Percentiles rank a stretch among this genome's conserved stretches.
phyloP scores from a whole-genome alignment of 2,329 filamentous ascomycete species.

The Venturia carpophila region DNA sequence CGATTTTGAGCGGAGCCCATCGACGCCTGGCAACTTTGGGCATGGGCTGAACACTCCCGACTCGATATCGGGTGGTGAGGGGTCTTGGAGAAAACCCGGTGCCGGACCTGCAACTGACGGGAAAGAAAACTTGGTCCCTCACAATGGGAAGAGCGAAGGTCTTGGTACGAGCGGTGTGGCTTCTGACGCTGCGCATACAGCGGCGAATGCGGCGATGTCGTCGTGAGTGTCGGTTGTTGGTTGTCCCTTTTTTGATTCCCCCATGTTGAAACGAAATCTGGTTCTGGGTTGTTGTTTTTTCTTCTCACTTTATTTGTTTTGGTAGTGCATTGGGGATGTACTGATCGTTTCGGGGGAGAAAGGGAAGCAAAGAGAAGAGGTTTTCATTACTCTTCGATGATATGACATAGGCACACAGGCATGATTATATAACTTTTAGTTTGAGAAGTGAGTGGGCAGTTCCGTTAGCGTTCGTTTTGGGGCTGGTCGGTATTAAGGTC shows the following conservation, averaged over 20 bases:
- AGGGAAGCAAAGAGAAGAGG: background rate
- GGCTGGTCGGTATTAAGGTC: background rate
- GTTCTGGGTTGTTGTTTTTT: background rate
- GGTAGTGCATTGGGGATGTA: background rate
- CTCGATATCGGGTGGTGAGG: background rate
- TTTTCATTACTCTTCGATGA: background rate
- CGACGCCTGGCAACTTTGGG: constrained; percentile 1
- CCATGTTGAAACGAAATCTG: background rate
- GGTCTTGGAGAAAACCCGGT: background rate
- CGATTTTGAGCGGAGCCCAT: constrained; percentile 59
- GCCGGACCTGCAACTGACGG: background rate
- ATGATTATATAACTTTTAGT: constrained; percentile 12
- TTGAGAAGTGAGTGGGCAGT: background rate
- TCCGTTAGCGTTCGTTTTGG: background rate
- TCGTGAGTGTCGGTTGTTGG: background rate
- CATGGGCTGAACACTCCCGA: constrained; percentile 3
- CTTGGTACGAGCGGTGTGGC: background rate
- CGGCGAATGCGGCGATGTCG: background rate
- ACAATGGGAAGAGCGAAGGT: background rate
- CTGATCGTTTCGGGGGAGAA: background rate
- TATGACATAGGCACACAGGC: constrained; percentile 3
- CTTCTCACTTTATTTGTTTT: background rate
- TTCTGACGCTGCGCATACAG: background rate
- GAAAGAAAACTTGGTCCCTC: background rate
- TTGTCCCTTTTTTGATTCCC: constrained; percentile 9